Base-by-base conservation (phyloP, 2,329 filamentous ascomycete genomes). In the Fusarium algeriense region DNA sequence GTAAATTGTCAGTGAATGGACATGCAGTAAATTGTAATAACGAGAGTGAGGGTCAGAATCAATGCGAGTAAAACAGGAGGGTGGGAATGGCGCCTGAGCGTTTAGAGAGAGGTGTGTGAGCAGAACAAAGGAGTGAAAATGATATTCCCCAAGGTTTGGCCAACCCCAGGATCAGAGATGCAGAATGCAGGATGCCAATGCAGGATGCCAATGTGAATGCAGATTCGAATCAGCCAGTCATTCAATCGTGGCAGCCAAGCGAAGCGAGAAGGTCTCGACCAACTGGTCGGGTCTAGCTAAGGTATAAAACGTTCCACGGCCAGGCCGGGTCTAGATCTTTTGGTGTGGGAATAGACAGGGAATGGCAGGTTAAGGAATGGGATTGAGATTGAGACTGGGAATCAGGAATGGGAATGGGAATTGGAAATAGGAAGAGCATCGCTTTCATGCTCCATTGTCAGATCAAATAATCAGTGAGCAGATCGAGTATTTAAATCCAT, bases 211-310 rank as follows among this genome's bases (percentile, higher is more conserved):
- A 75, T 61, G 56, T 38, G 37, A 49, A 62, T 61, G 60, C 44
- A 62, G 41, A 43, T 64, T 55, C 64, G 63, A 64, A 75, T 72
- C 54, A 73, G 41, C 50, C 53, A 52, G 49, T 23, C 52, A 40
- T 64, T 72, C 46, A 49, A 38, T 60, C 45, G 48, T 60, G 55
- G 49, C 58, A 66, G 58, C 54, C 56, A 61, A 65, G 61, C 40
- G 40, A 74, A 41, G 52, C 43, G 19, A 43, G 34, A 48, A 46
- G 67, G 73, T 64, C 73, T 76, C 62, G 73, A 76, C 67, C 69
- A 54, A 66, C 28, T 41, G 44, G 40, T 34, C 59, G 69, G 69
- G 62, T 64, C 61, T 61, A 46, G 45, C 41, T 48, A 40, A 40
- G 67, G 55, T 69, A 48, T 46, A 68, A 49, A 40, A 52, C 53